These are phyloP conservation scores for Melampsora larici-populina DNA, from an alignment of 1,284 basidiomycete species.

Conservation along the genomic window DNA sequence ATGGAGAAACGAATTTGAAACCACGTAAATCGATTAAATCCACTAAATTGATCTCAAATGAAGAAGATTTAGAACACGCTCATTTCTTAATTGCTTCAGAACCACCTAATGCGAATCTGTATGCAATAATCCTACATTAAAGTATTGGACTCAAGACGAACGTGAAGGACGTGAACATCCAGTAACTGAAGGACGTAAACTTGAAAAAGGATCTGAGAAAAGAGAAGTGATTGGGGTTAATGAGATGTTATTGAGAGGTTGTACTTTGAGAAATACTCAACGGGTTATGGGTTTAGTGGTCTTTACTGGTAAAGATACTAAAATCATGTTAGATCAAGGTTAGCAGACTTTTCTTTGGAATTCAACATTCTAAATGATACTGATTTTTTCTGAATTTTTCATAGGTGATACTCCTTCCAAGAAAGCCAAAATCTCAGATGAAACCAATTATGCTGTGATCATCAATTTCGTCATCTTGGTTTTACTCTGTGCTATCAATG, in stretches of 20 bases:
- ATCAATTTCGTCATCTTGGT: conserved; percentile 84
- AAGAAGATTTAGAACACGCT: conserved; percentile 85
- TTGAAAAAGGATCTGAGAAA: conserved; percentile 51
- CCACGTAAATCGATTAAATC: conserved; percentile 72
- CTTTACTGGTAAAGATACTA: too few relatives aligned
- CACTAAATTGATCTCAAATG: conserved; percentile 71
- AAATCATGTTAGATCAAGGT: conserved; percentile 68
- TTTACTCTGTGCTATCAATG: conserved; percentile 69
- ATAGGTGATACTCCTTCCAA: conserved; percentile 63
- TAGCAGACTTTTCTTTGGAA: not conserved
- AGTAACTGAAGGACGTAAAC: conserved; percentile 46
- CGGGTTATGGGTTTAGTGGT: too few relatives aligned
- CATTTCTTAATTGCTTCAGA: conserved; percentile 86
- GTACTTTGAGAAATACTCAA: too few relatives aligned
- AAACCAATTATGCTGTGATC: conserved; percentile 97
- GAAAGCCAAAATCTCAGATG: conserved; percentile 90
- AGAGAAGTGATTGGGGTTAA: too few relatives aligned
- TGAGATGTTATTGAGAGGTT: too few relatives aligned
- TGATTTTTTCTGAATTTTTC: not conserved
- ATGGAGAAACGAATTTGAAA: conserved; percentile 98
- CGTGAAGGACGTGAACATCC: conserved; percentile 49
- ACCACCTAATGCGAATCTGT: conserved; percentile 87
- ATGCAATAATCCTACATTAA: conserved; percentile 83
- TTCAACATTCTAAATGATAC: not conserved
- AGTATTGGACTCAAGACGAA: conserved; percentile 60